A percentile compares a stretch with the other conserved stretches of the same genome.
phyloP scores from a whole-genome alignment of 202 grass and related monocot species.

The Bolboschoenoplectus hybrid region DNA sequence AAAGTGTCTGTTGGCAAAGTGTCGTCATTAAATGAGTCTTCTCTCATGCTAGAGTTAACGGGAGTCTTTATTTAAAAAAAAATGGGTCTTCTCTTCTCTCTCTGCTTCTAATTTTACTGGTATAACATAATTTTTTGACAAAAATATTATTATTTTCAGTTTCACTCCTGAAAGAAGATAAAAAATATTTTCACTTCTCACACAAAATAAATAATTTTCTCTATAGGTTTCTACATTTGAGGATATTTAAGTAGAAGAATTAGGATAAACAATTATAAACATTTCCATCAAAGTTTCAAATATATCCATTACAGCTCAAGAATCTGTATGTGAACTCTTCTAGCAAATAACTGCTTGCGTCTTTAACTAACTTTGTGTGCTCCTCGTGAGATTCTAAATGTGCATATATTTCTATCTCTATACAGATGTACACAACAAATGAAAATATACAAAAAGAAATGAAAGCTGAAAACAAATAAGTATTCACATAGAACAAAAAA shows the following conservation, averaged over 20 bases:
- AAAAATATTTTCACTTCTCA: no score
- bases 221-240: not conserved
- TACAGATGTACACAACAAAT: slow-evolving; percentile 3
- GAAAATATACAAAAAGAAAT: not conserved
- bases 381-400: not conserved
- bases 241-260: not conserved
- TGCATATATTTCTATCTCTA: slow-evolving; percentile 33
- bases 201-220: no score
- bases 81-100: no score
- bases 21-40: no score
- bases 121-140: no score
- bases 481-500: slow-evolving; percentile 3
- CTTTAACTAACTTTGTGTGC: not conserved
- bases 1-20: no score
- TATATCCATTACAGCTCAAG: not conserved
- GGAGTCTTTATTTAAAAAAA: no score
- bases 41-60: no score
- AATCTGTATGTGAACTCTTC: not conserved
- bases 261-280: not conserved
- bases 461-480: not conserved
- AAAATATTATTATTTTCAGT: no score
- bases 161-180: no score
- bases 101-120: no score
- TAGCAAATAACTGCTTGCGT: not conserved
- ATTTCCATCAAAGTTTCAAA: not conserved